These are phyloP conservation scores for Plantago major DNA, from an alignment of 257 asterid species.

Conservation along the genomic window DNA sequence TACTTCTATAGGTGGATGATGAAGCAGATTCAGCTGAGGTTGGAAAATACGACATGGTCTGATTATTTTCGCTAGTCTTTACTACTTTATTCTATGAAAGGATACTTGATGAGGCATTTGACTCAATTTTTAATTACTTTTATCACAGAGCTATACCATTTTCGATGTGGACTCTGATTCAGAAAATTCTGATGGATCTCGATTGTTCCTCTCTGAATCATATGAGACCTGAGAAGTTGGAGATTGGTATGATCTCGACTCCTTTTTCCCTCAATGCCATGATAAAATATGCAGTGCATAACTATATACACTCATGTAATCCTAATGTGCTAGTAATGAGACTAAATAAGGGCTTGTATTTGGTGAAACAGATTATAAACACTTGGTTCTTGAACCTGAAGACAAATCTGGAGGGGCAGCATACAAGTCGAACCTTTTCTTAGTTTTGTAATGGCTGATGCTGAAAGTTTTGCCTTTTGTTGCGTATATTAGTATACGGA, in stretches of 20 bases:
- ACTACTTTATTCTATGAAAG: neutral
- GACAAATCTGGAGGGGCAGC: neutral
- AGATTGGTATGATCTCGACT: slow-evolving; percentile 9
- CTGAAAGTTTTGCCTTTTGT: slow-evolving; percentile 18
- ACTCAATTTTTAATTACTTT: slow-evolving; percentile 3
- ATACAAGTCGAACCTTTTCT: neutral
- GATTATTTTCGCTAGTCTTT: neutral
- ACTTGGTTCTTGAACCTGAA: slow-evolving; percentile 10
- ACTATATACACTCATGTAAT: neutral
- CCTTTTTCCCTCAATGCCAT: neutral
- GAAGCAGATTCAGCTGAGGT: slow-evolving; percentile 47
- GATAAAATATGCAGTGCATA: neutral
- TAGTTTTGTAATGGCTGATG: slow-evolving; percentile 21
- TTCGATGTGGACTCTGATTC: slow-evolving; percentile 14
- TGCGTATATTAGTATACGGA: slow-evolving; percentile 21
- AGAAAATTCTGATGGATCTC: slow-evolving; percentile 21
- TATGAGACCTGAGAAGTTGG: slow-evolving; percentile 19
- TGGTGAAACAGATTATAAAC: slow-evolving; percentile 23
- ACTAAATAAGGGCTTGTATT: neutral
- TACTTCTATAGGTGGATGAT: slow-evolving; percentile 32
- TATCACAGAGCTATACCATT: slow-evolving; percentile 23
- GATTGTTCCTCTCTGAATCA: slow-evolving; percentile 22
- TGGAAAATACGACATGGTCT: slow-evolving; percentile 44
- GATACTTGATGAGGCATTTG: neutral
- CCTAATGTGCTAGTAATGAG: neutral